Base-by-base conservation (phyloP, 768 basidiomycete genomes). In the Suillus subalutaceus region DNA sequence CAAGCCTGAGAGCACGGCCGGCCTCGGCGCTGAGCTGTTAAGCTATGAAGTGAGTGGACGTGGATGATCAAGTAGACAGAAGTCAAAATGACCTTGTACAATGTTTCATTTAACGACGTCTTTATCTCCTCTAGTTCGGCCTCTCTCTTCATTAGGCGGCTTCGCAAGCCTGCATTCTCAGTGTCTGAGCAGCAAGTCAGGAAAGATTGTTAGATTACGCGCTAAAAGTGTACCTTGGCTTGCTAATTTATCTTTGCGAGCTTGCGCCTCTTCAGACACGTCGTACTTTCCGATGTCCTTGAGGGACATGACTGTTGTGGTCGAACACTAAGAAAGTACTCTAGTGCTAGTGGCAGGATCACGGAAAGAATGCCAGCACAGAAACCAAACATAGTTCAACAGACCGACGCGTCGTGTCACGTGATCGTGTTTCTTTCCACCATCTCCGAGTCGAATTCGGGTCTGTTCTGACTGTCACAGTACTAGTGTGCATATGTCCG, bases 1-100 rank as follows among this genome's bases (percentile, higher is more conserved):
- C 89, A 30, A 91, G 80, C 62, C 79, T 77, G 53, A 89, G 73
- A 18, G 81, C 84, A 37, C 86, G 86, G 66, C 84, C 80, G 6
- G 86, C 81, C 77, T 91, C 90, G 63, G 76, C 73, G 53, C 81
- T 82, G 60, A 91, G 78, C 90, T 91, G 66, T 58, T 63, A 13
- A 12, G 32, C 37, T 46, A 63, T 55, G 46, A 63, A 60, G 56
- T 72, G 63, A 70, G 58, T 32, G 6, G 38, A 65, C 13, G 53
- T 32, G 8, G 38, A 66, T 5, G 35, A 37, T 40, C 56, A 62
- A 48, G 50, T 61, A 62, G 37, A 43, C 64, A 30, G 30, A 44
- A 63, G n/a, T 3, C 9, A 26, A 46, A 67, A 32, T 26, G 9
- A 81, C 81, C 78, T 82, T 82, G 26, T 74, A 67, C 52, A 81